Conservation (phyloP, 345 rosid species). For the Mangifera indica region DNA sequence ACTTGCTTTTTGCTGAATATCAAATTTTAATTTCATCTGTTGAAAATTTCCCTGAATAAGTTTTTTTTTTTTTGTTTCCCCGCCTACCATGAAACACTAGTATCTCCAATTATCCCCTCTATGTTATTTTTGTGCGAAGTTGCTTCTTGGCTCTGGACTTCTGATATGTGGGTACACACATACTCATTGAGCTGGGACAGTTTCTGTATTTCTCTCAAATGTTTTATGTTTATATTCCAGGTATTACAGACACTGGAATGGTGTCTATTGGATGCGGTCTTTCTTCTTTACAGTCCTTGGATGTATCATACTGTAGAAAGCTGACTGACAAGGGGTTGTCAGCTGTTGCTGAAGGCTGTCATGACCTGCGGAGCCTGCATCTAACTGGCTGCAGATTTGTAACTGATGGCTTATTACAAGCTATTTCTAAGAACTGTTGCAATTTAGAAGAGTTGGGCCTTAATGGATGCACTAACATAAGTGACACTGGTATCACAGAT, state of each 20-base stretch:
- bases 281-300: slow-evolving; percentile 69
- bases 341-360: slow-evolving; percentile 76
- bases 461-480: slow-evolving; percentile 71
- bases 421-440: slow-evolving; percentile 61
- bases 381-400: slow-evolving; percentile 75
- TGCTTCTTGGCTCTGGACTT: background rate
- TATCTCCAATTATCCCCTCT: no score
- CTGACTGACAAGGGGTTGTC: slow-evolving; percentile 78
- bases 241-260: slow-evolving; percentile 78
- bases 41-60: background rate
- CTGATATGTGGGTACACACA: background rate
- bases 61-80: background rate
- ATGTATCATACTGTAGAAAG: slow-evolving; percentile 85
- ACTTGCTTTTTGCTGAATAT: background rate
- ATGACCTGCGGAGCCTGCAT: slow-evolving; percentile 54
- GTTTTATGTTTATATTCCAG: slow-evolving; percentile 34
- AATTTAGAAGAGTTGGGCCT: slow-evolving; percentile 61
- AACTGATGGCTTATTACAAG: slow-evolving; percentile 45
- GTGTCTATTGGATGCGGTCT: slow-evolving; percentile 63
- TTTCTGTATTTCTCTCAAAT: background rate
- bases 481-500: slow-evolving; percentile 62
- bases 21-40: background rate
- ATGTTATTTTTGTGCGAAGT: background rate
- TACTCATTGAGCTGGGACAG: background rate
- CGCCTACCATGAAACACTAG: no score